Base-by-base conservation (phyloP, 495 filamentous ascomycete species). In the Lichenothelia convexa region DNA sequence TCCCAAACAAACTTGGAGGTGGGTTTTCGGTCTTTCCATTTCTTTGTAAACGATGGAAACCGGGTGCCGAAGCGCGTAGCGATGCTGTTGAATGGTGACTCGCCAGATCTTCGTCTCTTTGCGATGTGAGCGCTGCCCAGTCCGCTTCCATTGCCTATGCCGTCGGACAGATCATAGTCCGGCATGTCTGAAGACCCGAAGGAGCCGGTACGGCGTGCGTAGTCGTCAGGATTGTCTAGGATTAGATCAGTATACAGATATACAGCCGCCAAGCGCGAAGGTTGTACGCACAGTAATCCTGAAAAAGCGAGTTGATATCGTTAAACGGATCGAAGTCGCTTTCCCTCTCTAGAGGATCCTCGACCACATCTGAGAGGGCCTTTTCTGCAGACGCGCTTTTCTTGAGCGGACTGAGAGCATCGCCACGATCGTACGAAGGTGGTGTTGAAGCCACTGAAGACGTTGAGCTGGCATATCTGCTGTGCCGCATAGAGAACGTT, bases 31-130 rank as follows among this genome's bases (percentile, higher is more conserved):
- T 70, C 62, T 29, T 64, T 68, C 61, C 70, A 73, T 49, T 72
- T 75, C 15, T 68, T 70, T 0, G 76, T 70, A 33, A 89, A 63
- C 22, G 75, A 83, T 2, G 80, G 76, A 38, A 89, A 75, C 36
- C 71, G 68, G 2, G 72, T 73, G 31, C 75, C 70, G 39, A 87
- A 57, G 27, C 78, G 69, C 21, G 72, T 68, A 18, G 80, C 65
- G 36, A 81, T 65, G 31, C 64, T 70, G 38, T 67, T 61, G n/a
- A 73, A 55, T 1, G 78, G 63, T 0, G 68, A 66, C 32, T 76
- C 76, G 22, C 70, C 71, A 5, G 72, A 78, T 34, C 75, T 61
- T 35, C 73, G 68, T 43, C 74, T 76, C 43, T 74, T 78, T 50
- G 59, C 39, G 50, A 67, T 34, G 59, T 57, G 40, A 56, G 62